Percentiles rank a stretch among this genome's conserved stretches.
Conservation (phyloP, 2,329 filamentous ascomycete species). For the Fusarium tricinctum region DNA sequence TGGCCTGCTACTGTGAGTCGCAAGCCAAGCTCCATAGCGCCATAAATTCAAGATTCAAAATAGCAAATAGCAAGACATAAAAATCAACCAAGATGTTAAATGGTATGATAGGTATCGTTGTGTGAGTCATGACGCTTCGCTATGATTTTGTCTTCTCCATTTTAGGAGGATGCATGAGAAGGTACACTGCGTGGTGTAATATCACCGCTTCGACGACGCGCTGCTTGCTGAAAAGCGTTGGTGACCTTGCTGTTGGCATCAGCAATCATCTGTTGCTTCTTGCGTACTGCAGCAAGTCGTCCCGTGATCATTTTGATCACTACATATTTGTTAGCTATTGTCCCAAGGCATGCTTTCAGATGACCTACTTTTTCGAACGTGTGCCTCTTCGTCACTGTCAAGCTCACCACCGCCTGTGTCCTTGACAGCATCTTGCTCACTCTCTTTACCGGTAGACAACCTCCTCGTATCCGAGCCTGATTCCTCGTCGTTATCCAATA, state of each 20-base stretch:
- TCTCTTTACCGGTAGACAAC: conserved; percentile 57
- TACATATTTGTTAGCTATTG: conserved; percentile 52
- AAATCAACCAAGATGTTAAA: conserved; percentile 44
- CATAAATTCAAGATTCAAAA: conserved; percentile 43
- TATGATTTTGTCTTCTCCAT: conserved; percentile 13
- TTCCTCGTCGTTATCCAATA: conserved; percentile 85
- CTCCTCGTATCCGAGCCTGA: conserved; percentile 46
- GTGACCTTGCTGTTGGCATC: conserved; percentile 67
- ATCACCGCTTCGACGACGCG: conserved; percentile 68
- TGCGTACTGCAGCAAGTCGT: conserved; percentile 69
- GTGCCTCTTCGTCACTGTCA: conserved; percentile 79
- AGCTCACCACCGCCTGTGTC: conserved; percentile 61
- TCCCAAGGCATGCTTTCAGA: not conserved
- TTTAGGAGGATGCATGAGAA: conserved; percentile 59
- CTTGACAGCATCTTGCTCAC: conserved; percentile 56
- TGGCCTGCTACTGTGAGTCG: conserved; percentile 47
- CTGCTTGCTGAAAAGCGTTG: conserved; percentile 58
- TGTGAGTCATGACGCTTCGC: conserved; percentile 30
- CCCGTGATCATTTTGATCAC: conserved; percentile 74
- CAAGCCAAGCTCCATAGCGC: conserved; percentile 43
- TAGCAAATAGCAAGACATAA: conserved; percentile 42
- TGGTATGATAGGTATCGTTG: conserved; percentile 41
- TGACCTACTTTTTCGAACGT: conserved; percentile 78
- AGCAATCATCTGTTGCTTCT: conserved; percentile 73
- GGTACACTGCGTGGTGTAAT: conserved; percentile 68